phyloP scores from a whole-genome alignment of 805 yeast genomes.

The Lipomyces anomalus region DNA sequence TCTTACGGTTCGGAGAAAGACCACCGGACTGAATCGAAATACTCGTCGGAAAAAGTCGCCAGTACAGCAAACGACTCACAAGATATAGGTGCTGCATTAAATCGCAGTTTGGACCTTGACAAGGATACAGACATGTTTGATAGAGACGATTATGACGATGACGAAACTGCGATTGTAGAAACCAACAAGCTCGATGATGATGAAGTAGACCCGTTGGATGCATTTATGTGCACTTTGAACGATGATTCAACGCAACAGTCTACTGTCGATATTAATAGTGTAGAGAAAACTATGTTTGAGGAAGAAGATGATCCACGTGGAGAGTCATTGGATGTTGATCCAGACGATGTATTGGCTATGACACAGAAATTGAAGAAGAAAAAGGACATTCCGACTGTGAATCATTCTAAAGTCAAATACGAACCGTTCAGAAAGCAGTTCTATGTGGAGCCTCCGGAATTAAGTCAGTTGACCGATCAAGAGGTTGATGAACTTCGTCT shows the following conservation, averaged over 20 bases:
- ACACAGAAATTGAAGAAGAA: conserved; percentile 39
- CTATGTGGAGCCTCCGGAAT: conserved; percentile 55
- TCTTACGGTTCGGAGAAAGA: too few species aligned
- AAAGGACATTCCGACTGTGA: conserved; percentile 46
- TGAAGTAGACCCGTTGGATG: conserved; percentile 45
- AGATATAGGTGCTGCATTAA: too few species aligned
- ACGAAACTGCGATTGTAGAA: conserved; percentile 16
- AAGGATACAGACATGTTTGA: too few species aligned
- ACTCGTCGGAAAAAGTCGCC: too few species aligned
- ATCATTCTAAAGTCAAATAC: conserved; percentile 42
- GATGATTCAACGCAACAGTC: conserved; percentile 6
- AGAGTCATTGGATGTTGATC: conserved; percentile 30
- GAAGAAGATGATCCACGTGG: conserved; percentile 26
- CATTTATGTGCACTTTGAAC: conserved; percentile 37
- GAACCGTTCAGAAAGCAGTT: conserved; percentile 56
- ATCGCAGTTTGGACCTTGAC: too few species aligned
- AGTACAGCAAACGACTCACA: too few species aligned
- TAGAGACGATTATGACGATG: not conserved
- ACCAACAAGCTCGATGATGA: conserved; percentile 26
- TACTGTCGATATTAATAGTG: conserved; percentile 3
- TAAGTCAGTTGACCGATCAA: conserved; percentile 43
- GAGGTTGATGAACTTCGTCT: conserved; percentile 54
- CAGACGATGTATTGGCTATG: conserved; percentile 32
- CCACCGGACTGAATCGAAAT: too few species aligned
- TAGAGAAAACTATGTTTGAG: conserved; percentile 12